Base-by-base conservation (phyloP, 1,284 basidiomycete genomes). In the Volvariella surrecta region DNA sequence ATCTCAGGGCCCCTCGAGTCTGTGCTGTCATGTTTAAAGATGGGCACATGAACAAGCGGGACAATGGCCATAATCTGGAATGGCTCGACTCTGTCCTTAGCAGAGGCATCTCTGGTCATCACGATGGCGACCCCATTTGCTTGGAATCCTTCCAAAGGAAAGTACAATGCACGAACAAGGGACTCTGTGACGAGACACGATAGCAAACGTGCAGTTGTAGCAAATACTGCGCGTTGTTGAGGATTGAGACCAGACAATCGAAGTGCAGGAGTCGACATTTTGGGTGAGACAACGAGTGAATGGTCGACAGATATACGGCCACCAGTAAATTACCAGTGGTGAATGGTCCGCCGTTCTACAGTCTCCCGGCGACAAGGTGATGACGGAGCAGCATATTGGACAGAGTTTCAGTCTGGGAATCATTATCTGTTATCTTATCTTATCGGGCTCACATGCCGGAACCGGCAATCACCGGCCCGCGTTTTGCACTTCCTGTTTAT, bases 131-230 rank as follows among this genome's bases (percentile, higher is more conserved):
- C 56, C 1, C 70, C 72, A 7, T 54, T 57, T 3, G 59, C 57
- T 39, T 59, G 57, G 15, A 60, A 54, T 1, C 54, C 57, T 13
- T 56, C 42, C 3, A 67, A 49, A n/a, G 67, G 59, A 47, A 67
- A 54, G 50, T 70, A 76, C 20, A 70, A 52, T 1, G 71, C 71
- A 4, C 57, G 58, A 16, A 67, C 62, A 10, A 74, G 59, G 3
- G 70, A 71, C 53, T 74, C 73, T 1, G 73, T 73, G 41, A 74
- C 70, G 4, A 76, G 64, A 49, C 71, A 73, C 22, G 71, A 74
- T 16, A 74, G 48, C 2, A 76, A 53, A 17, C 73, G 68, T 11
- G 71, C 59, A 21, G 62, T 57, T 22, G 67, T 67, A 3, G 68
- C 67, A 49, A 73, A 73, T 19, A 60, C 54, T 31, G 72, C 71